Percentiles rank a stretch among this genome's conserved stretches.
These are phyloP conservation scores for Aspergillus sp. DNA, from an alignment of 2,329 filamentous ascomycete species.

Conservation along the genomic window DNA sequence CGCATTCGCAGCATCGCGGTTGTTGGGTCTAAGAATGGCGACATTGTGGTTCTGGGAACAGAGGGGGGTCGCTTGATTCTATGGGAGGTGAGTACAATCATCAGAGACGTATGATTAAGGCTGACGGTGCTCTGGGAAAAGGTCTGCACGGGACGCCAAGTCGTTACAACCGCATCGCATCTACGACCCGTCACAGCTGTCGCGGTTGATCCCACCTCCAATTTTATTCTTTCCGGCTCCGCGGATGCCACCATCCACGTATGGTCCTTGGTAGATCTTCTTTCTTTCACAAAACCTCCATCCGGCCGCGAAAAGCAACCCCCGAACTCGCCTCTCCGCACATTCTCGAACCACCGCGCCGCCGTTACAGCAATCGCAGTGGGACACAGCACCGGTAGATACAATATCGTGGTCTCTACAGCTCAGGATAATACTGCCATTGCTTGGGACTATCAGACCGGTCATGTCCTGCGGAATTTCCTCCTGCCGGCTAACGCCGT, in stretches of 20 bases:
- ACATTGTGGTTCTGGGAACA: constrained; percentile 77
- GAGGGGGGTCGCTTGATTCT: constrained; percentile 82
- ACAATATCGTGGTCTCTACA: constrained; percentile 81
- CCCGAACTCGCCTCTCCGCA: constrained; percentile 71
- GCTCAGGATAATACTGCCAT: constrained; percentile 87
- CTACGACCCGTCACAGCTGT: constrained; percentile 70
- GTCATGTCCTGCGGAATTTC: constrained; percentile 77
- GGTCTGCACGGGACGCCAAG: constrained; percentile 51
- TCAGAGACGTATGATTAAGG: too few species aligned
- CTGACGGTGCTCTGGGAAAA: constrained; percentile 26
- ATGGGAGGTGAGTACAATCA: constrained; percentile 73
- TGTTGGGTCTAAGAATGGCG: constrained; percentile 62
- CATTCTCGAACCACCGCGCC: constrained; percentile 72
- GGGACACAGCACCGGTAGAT: constrained; percentile 71
- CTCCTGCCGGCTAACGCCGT: constrained; percentile 75
- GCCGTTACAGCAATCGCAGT: constrained; percentile 54
- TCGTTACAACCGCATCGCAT: constrained; percentile 49
- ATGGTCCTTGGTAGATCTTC: constrained; percentile 79
- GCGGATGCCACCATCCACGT: constrained; percentile 86
- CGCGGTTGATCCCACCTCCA: constrained; percentile 67
- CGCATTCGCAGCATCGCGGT: constrained; percentile 78
- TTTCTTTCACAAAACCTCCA: constrained; percentile 61
- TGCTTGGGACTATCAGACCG: constrained; percentile 88
- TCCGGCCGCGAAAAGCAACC: constrained; percentile 45
- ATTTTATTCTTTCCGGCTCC: constrained; percentile 52